Percentiles rank a stretch among this genome's conserved stretches.
phyloP scores from a whole-genome alignment of 306 rosid genomes.

The Cucurbita pepo region DNA sequence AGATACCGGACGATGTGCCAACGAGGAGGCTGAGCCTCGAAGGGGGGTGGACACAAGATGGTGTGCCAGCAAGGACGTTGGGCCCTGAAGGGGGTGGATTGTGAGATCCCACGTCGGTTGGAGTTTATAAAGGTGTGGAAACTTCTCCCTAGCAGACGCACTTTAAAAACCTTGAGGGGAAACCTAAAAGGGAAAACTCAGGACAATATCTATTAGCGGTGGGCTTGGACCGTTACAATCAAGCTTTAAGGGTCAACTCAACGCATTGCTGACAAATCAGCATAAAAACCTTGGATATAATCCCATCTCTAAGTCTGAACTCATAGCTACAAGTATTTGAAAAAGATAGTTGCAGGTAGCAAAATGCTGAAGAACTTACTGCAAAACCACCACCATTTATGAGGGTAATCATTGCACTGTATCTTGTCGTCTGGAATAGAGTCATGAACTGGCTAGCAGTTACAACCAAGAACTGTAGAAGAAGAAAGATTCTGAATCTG shows the following conservation, averaged over 20 bases:
- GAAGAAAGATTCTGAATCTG: conserved; percentile 29
- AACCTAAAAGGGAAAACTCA: no score
- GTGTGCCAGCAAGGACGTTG: no score
- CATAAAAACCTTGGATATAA: not conserved
- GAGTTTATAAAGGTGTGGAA: no score
- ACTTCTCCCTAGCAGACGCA: no score
- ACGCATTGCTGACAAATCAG: not conserved
- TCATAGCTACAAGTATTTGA: not conserved
- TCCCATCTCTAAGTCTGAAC: not conserved
- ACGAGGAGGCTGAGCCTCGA: no score
- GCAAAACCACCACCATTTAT: conserved; percentile 30
- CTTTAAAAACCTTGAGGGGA: no score
- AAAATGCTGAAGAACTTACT: conserved; percentile 15
- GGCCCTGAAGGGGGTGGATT: no score
- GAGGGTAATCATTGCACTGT: conserved; percentile 12
- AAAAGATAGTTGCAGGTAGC: not conserved
- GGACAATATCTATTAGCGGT: no score
- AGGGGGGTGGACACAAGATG: no score
- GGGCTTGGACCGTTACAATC: no score
- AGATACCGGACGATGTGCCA: no score
- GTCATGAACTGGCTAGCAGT: conserved; percentile 23
- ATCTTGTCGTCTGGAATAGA: conserved; percentile 23
- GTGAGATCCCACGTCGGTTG: no score
- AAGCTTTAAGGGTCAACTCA: not conserved
- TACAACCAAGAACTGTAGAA: conserved; percentile 22